These are phyloP conservation scores for Chimonanthus salicifolius DNA, from an alignment of 164 flowering plant genomes.

Conservation along the genomic window DNA sequence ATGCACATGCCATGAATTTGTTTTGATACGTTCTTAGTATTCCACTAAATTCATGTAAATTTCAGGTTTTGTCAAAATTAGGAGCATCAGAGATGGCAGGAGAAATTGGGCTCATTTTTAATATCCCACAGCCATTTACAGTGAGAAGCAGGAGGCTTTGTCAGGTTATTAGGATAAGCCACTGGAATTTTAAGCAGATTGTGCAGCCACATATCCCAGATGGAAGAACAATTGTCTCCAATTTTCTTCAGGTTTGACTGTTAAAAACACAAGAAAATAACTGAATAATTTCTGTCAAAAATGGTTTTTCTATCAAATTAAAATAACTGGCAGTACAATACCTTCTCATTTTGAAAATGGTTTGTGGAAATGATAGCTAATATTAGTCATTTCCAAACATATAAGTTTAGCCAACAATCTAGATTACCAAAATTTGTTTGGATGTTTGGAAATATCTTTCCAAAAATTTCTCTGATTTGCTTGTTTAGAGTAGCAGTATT, in stretches of 20 bases:
- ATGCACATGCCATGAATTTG: background rate
- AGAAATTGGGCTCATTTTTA: conserved; percentile 76
- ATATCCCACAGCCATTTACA: conserved; percentile 83
- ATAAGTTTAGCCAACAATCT: background rate
- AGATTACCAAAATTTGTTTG: background rate
- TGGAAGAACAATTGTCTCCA: conserved; percentile 47
- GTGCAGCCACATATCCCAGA: conserved; percentile 48
- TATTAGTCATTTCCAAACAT: background rate
- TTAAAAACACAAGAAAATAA: conserved; percentile 9
- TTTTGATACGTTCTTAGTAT: background rate
- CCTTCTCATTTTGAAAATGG: background rate
- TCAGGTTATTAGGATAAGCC: conserved; percentile 73
- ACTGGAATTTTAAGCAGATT: conserved; percentile 69
- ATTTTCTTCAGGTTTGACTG: conserved; percentile 55
- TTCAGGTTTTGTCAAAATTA: conserved; percentile 53
- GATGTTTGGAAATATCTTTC: background rate
- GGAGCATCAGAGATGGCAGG: conserved; percentile 69
- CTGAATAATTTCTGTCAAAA: background rate
- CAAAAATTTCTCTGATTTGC: background rate
- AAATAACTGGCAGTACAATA: background rate
- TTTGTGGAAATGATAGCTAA: background rate
- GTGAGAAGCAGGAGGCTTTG: conserved; percentile 79
- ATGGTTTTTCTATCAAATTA: background rate
- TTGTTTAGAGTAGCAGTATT: background rate
- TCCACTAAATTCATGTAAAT: conserved; percentile 6